Evolutionary conservation across 1,284 basidiomycete genomes (phyloP), one percentile per base, ranked within the genome.

Genomic region (Sanghuangporus baumii): DNA sequence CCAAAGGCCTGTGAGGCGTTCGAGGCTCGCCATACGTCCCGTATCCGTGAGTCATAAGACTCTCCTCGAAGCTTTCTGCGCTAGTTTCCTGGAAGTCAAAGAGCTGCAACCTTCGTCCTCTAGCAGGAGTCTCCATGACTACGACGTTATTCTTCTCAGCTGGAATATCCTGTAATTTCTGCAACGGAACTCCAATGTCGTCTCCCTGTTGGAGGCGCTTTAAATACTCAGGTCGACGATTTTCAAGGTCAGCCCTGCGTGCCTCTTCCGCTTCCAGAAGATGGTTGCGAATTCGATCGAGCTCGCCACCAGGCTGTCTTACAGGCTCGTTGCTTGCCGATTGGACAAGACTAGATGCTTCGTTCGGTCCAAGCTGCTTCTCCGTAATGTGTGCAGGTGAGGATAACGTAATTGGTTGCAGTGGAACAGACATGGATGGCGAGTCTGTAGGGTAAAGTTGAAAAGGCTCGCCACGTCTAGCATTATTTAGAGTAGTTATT

Each of bases 31-130:
- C 69, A 65, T 71, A 69, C 36, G 67, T 81, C 2, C 85, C 88
- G 71, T 90, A 90, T 11, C 88, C 88, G 26, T 88, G 86, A 31
- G 87, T 87, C 81, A 90, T 87, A 46, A 90, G 72, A 67, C 87
- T 87, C 73, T 90, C 87, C 70, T 90, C 88, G 67, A 91, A 91
- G 69, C 87, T 89, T 74, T 90, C 89, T 60, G 89, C 88, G 7
- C 86, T 88, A 0, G 89, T 90, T 73, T 88, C 86, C 71, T 89
- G 88, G 72, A 91, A 62, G 48, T 65, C 64, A 56, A 63, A 90
- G 38, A 91, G 71, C 67, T 84, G 85, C 43, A 91, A 74, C 59
- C 88, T 77, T 58, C 89, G 76, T 0, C 89, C 89, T 73, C 86
- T 89, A 57, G 78, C 71, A 0, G 89, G 88, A 67, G 83, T 89